A percentile compares a stretch with the other conserved stretches of the same genome.
phyloP scores from a whole-genome alignment of 1,284 basidiomycete species.

The Neonothopanus nambi region DNA sequence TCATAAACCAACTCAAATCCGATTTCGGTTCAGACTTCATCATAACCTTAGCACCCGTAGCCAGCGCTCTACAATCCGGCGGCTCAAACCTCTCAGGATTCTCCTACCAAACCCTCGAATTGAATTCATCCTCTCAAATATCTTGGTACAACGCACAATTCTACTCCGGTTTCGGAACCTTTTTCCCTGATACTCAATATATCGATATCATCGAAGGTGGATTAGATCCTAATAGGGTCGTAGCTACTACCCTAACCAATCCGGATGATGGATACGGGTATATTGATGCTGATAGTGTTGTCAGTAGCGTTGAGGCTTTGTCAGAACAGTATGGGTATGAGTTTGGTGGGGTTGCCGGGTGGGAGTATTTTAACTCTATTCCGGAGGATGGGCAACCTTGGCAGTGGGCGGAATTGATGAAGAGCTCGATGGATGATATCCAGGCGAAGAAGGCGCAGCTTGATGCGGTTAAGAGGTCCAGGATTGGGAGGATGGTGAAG shows the following conservation, averaged over 20 bases:
- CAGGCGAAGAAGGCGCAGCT: background rate
- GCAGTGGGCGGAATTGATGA: constrained; percentile 15
- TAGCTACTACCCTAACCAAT: constrained; percentile 22
- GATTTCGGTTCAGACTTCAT: constrained; percentile 25
- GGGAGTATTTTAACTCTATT: constrained; percentile 24
- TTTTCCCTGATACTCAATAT: constrained; percentile 23
- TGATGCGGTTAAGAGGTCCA: too few relatives aligned
- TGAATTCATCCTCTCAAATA: constrained; percentile 14
- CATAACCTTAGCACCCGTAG: constrained; percentile 24
- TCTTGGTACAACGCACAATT: constrained; percentile 27
- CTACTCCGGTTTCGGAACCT: constrained; percentile 24
- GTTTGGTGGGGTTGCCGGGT: constrained; percentile 24
- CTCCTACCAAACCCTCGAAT: constrained; percentile 23
- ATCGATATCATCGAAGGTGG: constrained; percentile 20
- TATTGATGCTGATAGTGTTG: constrained; percentile 16
- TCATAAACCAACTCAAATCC: constrained; percentile 19
- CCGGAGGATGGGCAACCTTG: constrained; percentile 7
- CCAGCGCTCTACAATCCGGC: constrained; percentile 18
- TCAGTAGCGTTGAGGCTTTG: constrained; percentile 14
- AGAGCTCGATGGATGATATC: constrained; percentile 4
- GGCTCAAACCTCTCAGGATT: constrained; percentile 24
- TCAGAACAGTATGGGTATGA: constrained; percentile 17
- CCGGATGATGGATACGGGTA: constrained; percentile 20
- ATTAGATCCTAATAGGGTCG: constrained; percentile 21
- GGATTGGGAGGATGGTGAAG: too few relatives aligned